Evolutionary conservation across 1,139 yeast species (phyloP), one percentile per base, ranked within the genome.

Genomic region (Candida tropicalis): DNA sequence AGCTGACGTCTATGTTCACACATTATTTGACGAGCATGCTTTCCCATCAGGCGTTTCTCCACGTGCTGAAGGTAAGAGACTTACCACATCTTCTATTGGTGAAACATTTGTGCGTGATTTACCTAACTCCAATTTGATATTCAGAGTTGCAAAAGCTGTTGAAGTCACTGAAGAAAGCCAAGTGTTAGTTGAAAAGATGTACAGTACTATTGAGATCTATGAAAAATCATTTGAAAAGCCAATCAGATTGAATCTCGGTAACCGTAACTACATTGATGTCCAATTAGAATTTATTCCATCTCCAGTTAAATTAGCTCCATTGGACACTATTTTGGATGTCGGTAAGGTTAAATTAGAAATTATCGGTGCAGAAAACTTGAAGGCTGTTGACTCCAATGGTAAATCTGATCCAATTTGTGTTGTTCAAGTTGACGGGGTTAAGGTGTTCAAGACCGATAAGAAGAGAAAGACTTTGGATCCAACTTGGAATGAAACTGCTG

Each of bases 401-500:
- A 82, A 82, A 54, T 82, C 91, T 4, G 95, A 86, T 67, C 93
- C 95, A 45, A 78, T 72, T 56, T 75, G 75, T 39, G 63, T 64
- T 12, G 61, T 85, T 22, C 68, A 62, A 39, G 59, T 83, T 28
- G 83, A 84, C 57, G 85, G 81, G 8, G 58, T 69, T 29, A 73
- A 76, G 52, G 62, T 81, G 5, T 79, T 62, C 66, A 81, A 76
- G 55, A 79, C 90, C 2, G 79, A 80, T 45, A 75, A 73, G 50
- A 71, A 81, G 53, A 82, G 84, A 62, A 84, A 81, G 62, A 82
- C 87, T 0, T 68, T 86, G 53, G 70, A 77, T 44, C 95, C 95
- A 24, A 68, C 69, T 5, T 86, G 89, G 87, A 82, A 84, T 57
- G 91, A 84, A 54, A 58, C 66, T 3, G 66, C 74, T 16, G 74